These are phyloP conservation scores for Babesia ovis DNA, from an alignment of 169 alveolate species.

Conservation along the genomic window DNA sequence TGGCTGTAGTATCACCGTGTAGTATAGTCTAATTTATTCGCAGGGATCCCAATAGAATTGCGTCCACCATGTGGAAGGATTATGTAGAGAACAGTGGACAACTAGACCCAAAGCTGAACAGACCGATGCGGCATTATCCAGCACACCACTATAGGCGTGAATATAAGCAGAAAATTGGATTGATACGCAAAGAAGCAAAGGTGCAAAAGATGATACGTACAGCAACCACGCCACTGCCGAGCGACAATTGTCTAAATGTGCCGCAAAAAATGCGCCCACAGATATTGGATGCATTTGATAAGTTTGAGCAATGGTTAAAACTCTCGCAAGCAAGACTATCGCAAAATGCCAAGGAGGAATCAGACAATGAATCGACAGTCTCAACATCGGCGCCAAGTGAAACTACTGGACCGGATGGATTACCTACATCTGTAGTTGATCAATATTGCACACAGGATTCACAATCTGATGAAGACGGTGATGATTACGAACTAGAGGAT, in stretches of 20 bases:
- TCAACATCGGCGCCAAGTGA: no score
- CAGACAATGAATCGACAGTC: no score
- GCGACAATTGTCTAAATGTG: conserved; percentile 15
- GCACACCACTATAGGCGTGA: conserved; percentile 62
- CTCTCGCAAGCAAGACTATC: conserved; percentile 3
- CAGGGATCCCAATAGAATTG: conserved; percentile 25
- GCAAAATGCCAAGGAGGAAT: background rate
- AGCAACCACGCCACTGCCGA: conserved; percentile 13
- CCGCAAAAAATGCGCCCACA: background rate
- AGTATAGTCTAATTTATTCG: no score
- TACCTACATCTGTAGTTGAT: no score
- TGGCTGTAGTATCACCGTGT: no score
- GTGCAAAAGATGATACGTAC: conserved; percentile 2
- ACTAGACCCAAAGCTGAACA: conserved; percentile 13
- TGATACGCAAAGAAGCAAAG: conserved; percentile 48
- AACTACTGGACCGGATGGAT: no score
- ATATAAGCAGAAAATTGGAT: conserved; percentile 54
- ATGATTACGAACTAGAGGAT: no score
- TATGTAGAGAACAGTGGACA: conserved; percentile 15
- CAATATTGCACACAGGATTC: no score
- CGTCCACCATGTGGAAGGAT: conserved; percentile 38
- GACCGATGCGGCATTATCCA: conserved; percentile 63
- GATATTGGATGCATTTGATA: conserved; percentile 46
- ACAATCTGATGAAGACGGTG: no score
- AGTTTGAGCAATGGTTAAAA: conserved; percentile 26